These are phyloP conservation scores for Neurospora discreta DNA, from an alignment of 495 filamentous ascomycete genomes.

Conservation along the genomic window DNA sequence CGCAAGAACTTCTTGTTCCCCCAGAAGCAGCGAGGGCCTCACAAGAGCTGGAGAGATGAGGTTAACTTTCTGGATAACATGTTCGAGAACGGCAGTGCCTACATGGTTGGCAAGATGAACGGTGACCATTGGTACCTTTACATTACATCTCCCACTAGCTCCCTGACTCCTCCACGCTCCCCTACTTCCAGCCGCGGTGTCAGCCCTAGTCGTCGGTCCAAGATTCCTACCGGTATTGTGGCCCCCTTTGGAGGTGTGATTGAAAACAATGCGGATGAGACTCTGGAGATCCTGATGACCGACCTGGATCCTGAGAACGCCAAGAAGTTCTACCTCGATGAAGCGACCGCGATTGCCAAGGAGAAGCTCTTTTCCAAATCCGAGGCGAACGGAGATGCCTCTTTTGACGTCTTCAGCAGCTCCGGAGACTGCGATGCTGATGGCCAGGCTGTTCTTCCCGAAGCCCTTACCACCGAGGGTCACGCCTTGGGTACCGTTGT, in stretches of 20 bases:
- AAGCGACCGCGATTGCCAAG: slow-evolving; percentile 84
- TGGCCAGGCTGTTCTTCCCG: slow-evolving; percentile 33
- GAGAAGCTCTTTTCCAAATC: slow-evolving; percentile 56
- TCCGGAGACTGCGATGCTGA: slow-evolving; percentile 47
- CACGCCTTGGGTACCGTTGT: slow-evolving; percentile 90
- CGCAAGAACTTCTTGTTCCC: slow-evolving; percentile 98
- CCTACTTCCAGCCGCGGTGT: slow-evolving; percentile 33
- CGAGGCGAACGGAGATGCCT: slow-evolving; percentile 37
- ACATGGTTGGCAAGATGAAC: slow-evolving; percentile 99
- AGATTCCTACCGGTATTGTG: slow-evolving; percentile 56
- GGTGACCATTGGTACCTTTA: slow-evolving; percentile 99
- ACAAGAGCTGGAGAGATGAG: slow-evolving; percentile 95
- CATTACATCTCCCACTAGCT: slow-evolving; percentile 71
- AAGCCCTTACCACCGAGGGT: slow-evolving; percentile 81
- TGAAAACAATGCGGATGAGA: slow-evolving; percentile 60
- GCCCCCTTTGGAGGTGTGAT: slow-evolving; percentile 38
- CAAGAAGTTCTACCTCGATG: slow-evolving; percentile 90
- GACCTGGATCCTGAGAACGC: slow-evolving; percentile 88
- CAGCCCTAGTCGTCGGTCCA: slow-evolving; percentile 25
- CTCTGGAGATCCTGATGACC: slow-evolving; percentile 95
- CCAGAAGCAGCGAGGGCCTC: slow-evolving; percentile 85
- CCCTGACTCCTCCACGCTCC: slow-evolving; percentile 75
- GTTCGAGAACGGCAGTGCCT: slow-evolving; percentile 88
- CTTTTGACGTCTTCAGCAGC: slow-evolving; percentile 71
- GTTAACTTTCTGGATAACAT: slow-evolving; percentile 82